Conservation (phyloP, 2,329 filamentous ascomycete species). For the Penicillium sp. region DNA sequence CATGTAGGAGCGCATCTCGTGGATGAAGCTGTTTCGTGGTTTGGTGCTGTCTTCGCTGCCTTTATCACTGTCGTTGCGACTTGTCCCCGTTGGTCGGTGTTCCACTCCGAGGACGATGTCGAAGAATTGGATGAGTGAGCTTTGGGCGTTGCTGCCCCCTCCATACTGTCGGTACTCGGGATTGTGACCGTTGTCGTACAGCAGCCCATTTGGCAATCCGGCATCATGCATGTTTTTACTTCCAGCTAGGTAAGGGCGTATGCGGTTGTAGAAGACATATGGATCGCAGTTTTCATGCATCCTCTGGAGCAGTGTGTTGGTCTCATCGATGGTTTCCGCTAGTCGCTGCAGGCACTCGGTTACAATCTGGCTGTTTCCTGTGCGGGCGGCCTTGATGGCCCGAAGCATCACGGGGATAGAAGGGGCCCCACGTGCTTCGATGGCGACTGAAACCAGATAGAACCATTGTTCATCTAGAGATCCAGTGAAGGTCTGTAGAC, state of each 20-base stretch:
- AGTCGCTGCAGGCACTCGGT: conserved; percentile 74
- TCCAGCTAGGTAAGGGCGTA: conserved; percentile 91
- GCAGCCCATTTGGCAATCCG: conserved; percentile 78
- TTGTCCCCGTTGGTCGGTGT: conserved; percentile 83
- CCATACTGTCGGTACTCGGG: conserved; percentile 77
- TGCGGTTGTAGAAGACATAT: conserved; percentile 90
- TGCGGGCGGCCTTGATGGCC: conserved; percentile 76
- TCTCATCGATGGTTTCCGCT: conserved; percentile 82
- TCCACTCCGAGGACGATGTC: conserved; percentile 86
- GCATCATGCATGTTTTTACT: conserved; percentile 98
- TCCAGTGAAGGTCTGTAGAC: conserved; percentile 86
- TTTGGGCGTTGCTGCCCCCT: conserved; percentile 95
- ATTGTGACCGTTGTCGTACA: conserved; percentile 78
- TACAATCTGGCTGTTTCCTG: conserved; percentile 67
- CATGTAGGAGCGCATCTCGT: conserved; percentile 98
- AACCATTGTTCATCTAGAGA: conserved; percentile 98
- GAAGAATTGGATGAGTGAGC: conserved; percentile 95
- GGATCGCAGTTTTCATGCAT: conserved; percentile 98
- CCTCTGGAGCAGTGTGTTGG: conserved; percentile 72
- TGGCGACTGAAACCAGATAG: conserved; percentile 91
- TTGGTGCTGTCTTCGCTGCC: conserved; percentile 41
- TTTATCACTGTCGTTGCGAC: conserved; percentile 35
- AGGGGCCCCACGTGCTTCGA: conserved; percentile 85
- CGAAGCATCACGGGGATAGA: conserved; percentile 85
- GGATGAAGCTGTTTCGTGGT: conserved; percentile 81